A percentile compares a stretch with the other conserved stretches of the same genome.
Evolutionary conservation across 768 basidiomycete genomes (phyloP).

Genomic region (Termitomyces sp.): DNA sequence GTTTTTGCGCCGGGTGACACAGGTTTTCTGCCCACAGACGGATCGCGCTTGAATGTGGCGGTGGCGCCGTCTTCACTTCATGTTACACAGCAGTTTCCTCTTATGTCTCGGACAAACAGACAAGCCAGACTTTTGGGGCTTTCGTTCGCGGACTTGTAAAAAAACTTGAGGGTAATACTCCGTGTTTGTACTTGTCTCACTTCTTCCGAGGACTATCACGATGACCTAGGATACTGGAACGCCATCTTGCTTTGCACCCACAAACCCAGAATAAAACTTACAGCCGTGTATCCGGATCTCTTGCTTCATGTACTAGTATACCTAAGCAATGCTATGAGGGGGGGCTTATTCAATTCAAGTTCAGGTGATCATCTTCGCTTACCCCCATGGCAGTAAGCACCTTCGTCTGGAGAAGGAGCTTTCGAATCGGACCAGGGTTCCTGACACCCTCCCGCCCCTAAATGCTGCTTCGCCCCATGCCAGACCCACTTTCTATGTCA

Average conservation of each 20-base stretch:
- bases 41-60: background rate
- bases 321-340: background rate
- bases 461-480: background rate
- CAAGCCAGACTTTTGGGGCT: background rate
- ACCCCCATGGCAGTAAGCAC: background rate
- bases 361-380: background rate
- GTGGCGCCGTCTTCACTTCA: background rate
- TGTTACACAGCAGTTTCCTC: background rate
- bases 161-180: background rate
- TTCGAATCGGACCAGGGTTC: background rate
- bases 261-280: background rate
- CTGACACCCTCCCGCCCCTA: background rate
- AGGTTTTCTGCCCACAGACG: background rate
- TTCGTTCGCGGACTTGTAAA: background rate
- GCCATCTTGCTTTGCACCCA: background rate
- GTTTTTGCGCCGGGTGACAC: background rate
- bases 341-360: background rate
- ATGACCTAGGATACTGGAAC: too few relatives aligned
- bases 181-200: background rate
- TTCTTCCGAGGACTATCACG: background rate
- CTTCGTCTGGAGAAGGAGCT: background rate
- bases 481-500: background rate
- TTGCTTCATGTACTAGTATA: background rate
- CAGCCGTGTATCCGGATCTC: background rate
- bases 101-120: background rate